Evolutionary conservation across 345 rosid species (phyloP).

Genomic region (Pistacia atlantica): DNA sequence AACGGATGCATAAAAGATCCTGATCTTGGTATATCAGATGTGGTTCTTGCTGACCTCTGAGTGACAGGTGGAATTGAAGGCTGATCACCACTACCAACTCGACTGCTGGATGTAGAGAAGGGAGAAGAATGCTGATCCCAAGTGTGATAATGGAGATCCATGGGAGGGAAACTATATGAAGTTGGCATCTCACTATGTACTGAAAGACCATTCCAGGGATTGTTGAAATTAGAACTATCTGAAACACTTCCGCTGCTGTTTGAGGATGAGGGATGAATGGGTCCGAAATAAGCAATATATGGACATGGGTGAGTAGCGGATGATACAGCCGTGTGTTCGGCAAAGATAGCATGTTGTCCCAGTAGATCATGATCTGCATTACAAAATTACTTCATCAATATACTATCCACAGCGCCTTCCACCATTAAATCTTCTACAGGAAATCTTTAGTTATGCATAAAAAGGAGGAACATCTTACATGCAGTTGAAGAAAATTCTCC

Average conservation of each 20-base stretch:
- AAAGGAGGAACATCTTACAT: conserved; percentile 59
- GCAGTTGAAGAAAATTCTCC: conserved; percentile 74
- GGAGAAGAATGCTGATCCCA: conserved; percentile 80
- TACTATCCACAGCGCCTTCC: conserved; percentile 9
- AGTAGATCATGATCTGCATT: conserved; percentile 81
- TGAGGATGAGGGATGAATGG: conserved; percentile 78
- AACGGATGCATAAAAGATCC: conserved; percentile 79
- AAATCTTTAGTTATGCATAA: conserved; percentile 20
- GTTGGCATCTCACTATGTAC: conserved; percentile 68
- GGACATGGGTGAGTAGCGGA: conserved; percentile 88
- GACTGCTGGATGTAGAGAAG: conserved; percentile 58
- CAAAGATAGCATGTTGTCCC: conserved; percentile 67
- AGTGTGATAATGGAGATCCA: conserved; percentile 74
- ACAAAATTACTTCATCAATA: conserved; percentile 24
- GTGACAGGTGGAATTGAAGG: conserved; percentile 52
- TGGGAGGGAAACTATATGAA: conserved; percentile 69
- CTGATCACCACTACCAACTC: conserved; percentile 59
- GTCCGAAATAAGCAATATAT: conserved; percentile 83
- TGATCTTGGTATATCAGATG: conserved; percentile 67
- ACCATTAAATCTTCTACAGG: neutral
- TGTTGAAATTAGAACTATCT: conserved; percentile 69
- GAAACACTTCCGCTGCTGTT: conserved; percentile 67
- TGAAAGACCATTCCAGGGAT: conserved; percentile 78
- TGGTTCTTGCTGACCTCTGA: conserved; percentile 62
- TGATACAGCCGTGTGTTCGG: conserved; percentile 73